A percentile compares a stretch with the other conserved stretches of the same genome.
Evolutionary conservation across 2,329 filamentous ascomycete species (phyloP).

Genomic region (Davidsoniella eucalypti): DNA sequence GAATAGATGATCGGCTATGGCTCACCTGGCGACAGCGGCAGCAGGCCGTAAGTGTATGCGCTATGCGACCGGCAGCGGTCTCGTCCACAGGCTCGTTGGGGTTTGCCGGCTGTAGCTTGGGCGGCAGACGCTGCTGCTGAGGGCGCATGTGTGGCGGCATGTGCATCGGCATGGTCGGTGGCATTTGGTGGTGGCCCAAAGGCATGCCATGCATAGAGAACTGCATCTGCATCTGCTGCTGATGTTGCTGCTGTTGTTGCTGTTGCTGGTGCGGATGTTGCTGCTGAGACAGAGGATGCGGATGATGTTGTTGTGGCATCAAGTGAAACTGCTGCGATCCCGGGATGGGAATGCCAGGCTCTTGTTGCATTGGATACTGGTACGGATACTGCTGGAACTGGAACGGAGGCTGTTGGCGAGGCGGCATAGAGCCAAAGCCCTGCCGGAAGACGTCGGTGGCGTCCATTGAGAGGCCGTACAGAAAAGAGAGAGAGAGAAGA

Average conservation of each 20-base stretch:
- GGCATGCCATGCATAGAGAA: slow-evolving; percentile 3
- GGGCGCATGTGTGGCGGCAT: slow-evolving; percentile 8
- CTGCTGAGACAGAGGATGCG: slow-evolving; percentile 16
- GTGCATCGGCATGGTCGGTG: slow-evolving; percentile 7
- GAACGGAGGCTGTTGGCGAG: slow-evolving; percentile 10
- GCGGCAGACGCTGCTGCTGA: slow-evolving; percentile 8
- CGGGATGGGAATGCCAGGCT: slow-evolving; percentile 10
- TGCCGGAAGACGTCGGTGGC: slow-evolving; percentile 42
- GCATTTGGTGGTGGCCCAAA: slow-evolving; percentile 8
- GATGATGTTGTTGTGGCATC: slow-evolving; percentile 17
- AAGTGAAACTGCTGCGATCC: slow-evolving; percentile 8
- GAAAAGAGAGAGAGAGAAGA: not conserved
- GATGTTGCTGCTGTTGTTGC: slow-evolving; percentile 7
- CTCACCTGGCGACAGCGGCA: slow-evolving; percentile 60
- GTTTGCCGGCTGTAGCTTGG: slow-evolving; percentile 11
- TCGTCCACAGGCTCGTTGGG: slow-evolving; percentile 14
- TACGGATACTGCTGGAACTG: slow-evolving; percentile 11
- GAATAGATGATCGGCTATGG: not conserved
- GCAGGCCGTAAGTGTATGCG: slow-evolving; percentile 65
- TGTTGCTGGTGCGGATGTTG: slow-evolving; percentile 13
- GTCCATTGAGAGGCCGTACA: slow-evolving; percentile 30
- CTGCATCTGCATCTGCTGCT: slow-evolving; percentile 17
- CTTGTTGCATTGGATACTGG: slow-evolving; percentile 10
- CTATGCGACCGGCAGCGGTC: slow-evolving; percentile 39
- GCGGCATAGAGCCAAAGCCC: slow-evolving; percentile 28